Conservation (phyloP, 305 asterid genomes). For the Fraxinus ornus region DNA sequence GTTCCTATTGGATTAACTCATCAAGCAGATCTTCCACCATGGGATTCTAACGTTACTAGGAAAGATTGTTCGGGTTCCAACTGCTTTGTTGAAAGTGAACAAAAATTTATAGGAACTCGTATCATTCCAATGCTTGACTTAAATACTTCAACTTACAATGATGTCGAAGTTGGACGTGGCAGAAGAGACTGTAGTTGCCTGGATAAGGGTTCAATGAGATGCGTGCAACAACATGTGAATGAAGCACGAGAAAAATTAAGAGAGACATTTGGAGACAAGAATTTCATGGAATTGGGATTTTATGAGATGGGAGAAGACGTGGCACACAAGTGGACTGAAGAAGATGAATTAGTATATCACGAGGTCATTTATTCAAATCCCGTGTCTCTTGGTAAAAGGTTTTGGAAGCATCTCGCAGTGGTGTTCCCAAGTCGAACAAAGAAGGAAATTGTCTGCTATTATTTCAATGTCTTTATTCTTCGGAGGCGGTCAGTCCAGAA, state of each 20-base stretch:
- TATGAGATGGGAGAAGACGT: slow-evolving; percentile 66
- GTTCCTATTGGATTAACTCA: slow-evolving; percentile 59
- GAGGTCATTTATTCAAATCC: slow-evolving; percentile 66
- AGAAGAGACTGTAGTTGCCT: slow-evolving; percentile 59
- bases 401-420: slow-evolving; percentile 58
- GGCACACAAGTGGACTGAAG: slow-evolving; percentile 61
- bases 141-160: slow-evolving; percentile 33
- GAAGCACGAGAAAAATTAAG: slow-evolving; percentile 66
- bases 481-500: slow-evolving; percentile 68
- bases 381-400: slow-evolving; percentile 46
- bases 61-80: slow-evolving; percentile 9
- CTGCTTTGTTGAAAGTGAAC: slow-evolving; percentile 24
- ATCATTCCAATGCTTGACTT: slow-evolving; percentile 54
- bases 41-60: slow-evolving; percentile 28
- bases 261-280: slow-evolving; percentile 43
- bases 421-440: slow-evolving; percentile 56
- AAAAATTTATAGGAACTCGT: slow-evolving; percentile 48
- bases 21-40: slow-evolving; percentile 64
- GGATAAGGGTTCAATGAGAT: slow-evolving; percentile 66
- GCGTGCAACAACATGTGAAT: slow-evolving; percentile 56
- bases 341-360: slow-evolving; percentile 57
- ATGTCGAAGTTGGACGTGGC: slow-evolving; percentile 43
- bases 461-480: slow-evolving; percentile 75
- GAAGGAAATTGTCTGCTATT: slow-evolving; percentile 70
- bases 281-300: slow-evolving; percentile 58